These are phyloP conservation scores for Diplodia seriata DNA, from an alignment of 2,329 filamentous ascomycete species.

Conservation along the genomic window DNA sequence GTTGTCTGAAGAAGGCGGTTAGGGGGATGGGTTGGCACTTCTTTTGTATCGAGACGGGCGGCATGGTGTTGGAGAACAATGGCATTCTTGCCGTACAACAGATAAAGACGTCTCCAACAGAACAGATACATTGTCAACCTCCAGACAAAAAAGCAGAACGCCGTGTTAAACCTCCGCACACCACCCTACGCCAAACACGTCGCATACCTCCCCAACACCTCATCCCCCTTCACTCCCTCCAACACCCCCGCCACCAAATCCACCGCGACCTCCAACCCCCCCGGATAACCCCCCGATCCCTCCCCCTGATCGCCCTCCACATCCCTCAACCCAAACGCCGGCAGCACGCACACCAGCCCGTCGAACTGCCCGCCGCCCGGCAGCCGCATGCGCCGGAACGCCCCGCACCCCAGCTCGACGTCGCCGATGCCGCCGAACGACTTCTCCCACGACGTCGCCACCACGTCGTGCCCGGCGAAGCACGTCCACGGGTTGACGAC, in stretches of 20 bases:
- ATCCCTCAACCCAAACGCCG: slow-evolving; percentile 12
- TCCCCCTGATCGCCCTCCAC: neutral
- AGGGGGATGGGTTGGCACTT: no score
- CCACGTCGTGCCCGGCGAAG: neutral
- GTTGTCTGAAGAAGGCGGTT: no score
- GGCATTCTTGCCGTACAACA: no score
- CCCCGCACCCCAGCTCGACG: neutral
- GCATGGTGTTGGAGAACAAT: no score
- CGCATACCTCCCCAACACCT: slow-evolving; percentile 7
- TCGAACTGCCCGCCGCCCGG: slow-evolving; percentile 10
- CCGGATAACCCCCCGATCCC: slow-evolving; percentile 4
- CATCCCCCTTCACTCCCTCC: neutral
- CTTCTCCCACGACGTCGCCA: slow-evolving; percentile 9
- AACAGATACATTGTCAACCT: no score
- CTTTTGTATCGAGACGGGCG: no score
- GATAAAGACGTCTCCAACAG: no score
- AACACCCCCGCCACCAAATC: neutral
- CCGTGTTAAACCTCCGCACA: no score
- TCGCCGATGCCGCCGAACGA: slow-evolving; percentile 4
- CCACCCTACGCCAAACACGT: neutral
- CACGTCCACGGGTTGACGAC: slow-evolving; percentile 8
- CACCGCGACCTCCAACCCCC: slow-evolving; percentile 7
- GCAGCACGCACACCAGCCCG: slow-evolving; percentile 5
- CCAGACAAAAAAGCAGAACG: no score
- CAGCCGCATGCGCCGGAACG: slow-evolving; percentile 8